Conservation (phyloP, 2,329 filamentous ascomycete genomes). For the Clonostachys chloroleuca region DNA sequence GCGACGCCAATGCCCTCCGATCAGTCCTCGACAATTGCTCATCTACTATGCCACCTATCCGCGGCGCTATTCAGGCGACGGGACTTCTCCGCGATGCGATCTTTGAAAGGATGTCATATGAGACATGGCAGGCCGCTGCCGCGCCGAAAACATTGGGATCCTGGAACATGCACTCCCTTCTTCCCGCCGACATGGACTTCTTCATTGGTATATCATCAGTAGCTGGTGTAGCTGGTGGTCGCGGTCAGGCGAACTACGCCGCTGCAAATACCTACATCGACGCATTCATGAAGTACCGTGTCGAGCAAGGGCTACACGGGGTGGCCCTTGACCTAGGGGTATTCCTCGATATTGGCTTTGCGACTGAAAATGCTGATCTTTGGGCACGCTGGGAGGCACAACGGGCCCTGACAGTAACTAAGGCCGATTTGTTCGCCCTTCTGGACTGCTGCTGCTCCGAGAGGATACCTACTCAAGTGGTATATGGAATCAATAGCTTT, state of each 20-base stretch:
- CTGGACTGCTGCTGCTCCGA: too few species aligned
- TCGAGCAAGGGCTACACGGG: background rate
- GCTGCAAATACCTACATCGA: slow-evolving; percentile 25
- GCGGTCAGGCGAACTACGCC: slow-evolving; percentile 24
- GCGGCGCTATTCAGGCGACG: slow-evolving; percentile 30
- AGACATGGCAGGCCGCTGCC: slow-evolving; percentile 13
- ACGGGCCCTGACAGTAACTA: too few species aligned
- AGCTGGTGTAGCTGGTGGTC: slow-evolving; percentile 13
- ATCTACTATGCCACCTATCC: slow-evolving; percentile 18
- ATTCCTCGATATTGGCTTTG: slow-evolving; percentile 12
- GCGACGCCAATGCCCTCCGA: background rate
- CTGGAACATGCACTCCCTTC: slow-evolving; percentile 21
- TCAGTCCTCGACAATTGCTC: slow-evolving; percentile 11
- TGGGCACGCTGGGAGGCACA: too few species aligned
- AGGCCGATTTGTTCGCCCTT: too few species aligned
- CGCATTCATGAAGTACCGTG: slow-evolving; percentile 13
- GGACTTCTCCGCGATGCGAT: slow-evolving; percentile 23
- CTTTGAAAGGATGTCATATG: slow-evolving; percentile 15
- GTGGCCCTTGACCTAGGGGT: slow-evolving; percentile 9
- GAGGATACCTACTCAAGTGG: too few species aligned
- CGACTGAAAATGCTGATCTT: too few species aligned
- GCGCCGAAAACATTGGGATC: slow-evolving; percentile 24
- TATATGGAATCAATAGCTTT: too few species aligned
- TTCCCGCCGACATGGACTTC: slow-evolving; percentile 3
- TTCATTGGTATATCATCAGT: slow-evolving; percentile 17